A percentile compares a stretch with the other conserved stretches of the same genome.
Conservation (phyloP, 441 rosid genomes). For the Rhodomyrtus psidioides region DNA sequence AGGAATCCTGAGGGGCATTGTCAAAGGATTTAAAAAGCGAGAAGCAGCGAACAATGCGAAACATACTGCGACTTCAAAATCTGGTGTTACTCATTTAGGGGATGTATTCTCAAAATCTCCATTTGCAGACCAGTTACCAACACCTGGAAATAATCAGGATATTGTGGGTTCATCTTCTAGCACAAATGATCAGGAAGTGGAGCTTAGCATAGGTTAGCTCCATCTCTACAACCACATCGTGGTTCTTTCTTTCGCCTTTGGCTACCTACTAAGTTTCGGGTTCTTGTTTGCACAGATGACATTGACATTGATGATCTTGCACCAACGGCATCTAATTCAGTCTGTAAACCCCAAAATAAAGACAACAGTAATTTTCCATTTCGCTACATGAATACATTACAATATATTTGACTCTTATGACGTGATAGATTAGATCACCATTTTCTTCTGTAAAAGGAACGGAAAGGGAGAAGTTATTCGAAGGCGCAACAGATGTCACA, state of each 20-base stretch:
- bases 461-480: constrained; percentile 42
- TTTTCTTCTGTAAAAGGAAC: constrained; percentile 28
- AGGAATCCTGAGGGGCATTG: constrained; percentile 42
- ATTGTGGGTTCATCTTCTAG: constrained; percentile 1
- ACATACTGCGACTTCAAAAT: constrained; percentile 10
- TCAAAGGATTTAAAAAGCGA: constrained; percentile 40
- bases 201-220: constrained; percentile 50
- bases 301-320: constrained; percentile 46
- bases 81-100: constrained; percentile 30
- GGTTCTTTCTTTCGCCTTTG: background rate
- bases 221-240: background rate
- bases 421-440: background rate
- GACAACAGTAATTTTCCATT: constrained; percentile 23
- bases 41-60: constrained; percentile 17
- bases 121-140: constrained; percentile 16
- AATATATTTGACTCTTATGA: background rate
- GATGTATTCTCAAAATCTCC: constrained; percentile 30
- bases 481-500: constrained; percentile 30
- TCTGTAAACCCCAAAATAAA: constrained; percentile 19
- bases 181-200: constrained; percentile 9
- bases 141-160: constrained; percentile 20
- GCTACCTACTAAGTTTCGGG: background rate
- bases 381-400: background rate
- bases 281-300: constrained; percentile 36
- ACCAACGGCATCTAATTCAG: constrained; percentile 14